These are phyloP conservation scores for Arachnomyces sp. DNA, from an alignment of 2,329 filamentous ascomycete species.

Conservation along the genomic window DNA sequence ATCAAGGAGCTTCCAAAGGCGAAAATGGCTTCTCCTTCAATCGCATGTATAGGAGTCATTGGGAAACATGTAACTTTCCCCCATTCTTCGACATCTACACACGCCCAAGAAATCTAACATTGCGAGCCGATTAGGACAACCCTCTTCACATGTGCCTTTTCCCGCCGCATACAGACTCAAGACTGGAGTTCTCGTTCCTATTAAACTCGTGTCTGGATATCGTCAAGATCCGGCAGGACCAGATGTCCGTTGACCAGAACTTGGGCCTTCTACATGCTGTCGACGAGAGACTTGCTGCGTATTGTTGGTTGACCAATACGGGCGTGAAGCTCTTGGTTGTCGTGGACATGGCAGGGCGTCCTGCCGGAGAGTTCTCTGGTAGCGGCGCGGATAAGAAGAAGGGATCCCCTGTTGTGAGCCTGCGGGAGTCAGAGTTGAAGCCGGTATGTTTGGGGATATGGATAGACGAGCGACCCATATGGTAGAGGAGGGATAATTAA, in stretches of 20 bases:
- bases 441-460: constrained; percentile 44
- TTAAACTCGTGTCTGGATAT: constrained; percentile 88
- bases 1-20: neutral
- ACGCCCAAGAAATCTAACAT: neutral
- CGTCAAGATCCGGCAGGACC: constrained; percentile 75
- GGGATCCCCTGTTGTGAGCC: constrained; percentile 48
- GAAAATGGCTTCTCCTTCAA: constrained; percentile 56
- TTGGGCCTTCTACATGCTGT: constrained; percentile 86
- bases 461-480: neutral
- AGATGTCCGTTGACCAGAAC: constrained; percentile 69
- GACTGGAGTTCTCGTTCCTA: constrained; percentile 81
- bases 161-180: constrained; percentile 56
- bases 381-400: constrained; percentile 20
- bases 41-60: constrained; percentile 89
- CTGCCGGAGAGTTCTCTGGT: constrained; percentile 21
- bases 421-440: constrained; percentile 82
- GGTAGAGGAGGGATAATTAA: neutral
- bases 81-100: neutral
- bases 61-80: constrained; percentile 66
- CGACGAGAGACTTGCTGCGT: constrained; percentile 86
- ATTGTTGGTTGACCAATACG: constrained; percentile 95
- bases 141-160: constrained; percentile 90
- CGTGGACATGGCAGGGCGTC: constrained; percentile 78
- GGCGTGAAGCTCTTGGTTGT: constrained; percentile 84
- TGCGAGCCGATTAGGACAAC: constrained; percentile 62